Evolutionary conservation across 169 alveolate species (phyloP).

Genomic region (Plasmodium adleri): DNA sequence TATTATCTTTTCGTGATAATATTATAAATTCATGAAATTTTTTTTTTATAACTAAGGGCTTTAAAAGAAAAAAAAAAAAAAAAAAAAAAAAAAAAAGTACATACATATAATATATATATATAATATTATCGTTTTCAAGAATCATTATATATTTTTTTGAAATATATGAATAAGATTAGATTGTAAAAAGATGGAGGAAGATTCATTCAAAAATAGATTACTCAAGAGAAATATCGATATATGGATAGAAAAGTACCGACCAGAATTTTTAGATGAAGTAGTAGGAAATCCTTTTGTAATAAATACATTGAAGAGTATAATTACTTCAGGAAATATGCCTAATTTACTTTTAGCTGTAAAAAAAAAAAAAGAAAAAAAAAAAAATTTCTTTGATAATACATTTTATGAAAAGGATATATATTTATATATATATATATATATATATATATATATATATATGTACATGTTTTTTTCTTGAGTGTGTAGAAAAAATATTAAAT

Average conservation of each 20-base stretch:
- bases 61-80: too few relatives aligned
- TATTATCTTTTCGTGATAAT: too few relatives aligned
- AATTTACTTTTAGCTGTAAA: constrained; percentile 94
- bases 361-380: too few relatives aligned
- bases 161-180: too few relatives aligned
- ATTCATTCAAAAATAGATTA: constrained; percentile 62
- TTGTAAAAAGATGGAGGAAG: constrained; percentile 46
- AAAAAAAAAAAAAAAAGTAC: too few relatives aligned
- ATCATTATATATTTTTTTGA: too few relatives aligned
- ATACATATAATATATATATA: too few relatives aligned
- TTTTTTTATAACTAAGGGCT: too few relatives aligned
- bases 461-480: not conserved
- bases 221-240: constrained; percentile 83
- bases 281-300: constrained; percentile 97
- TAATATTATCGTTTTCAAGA: too few relatives aligned
- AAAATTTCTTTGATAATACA: too few relatives aligned
- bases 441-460: not conserved
- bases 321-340: constrained; percentile 97
- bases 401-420: constrained; percentile 11
- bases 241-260: constrained; percentile 98
- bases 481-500: too few relatives aligned
- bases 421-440: not conserved
- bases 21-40: too few relatives aligned
- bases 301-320: constrained; percentile 93
- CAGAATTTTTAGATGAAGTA: constrained; percentile 94